Base-by-base conservation (phyloP, 164 flowering plant genomes). In the Piper betle region DNA sequence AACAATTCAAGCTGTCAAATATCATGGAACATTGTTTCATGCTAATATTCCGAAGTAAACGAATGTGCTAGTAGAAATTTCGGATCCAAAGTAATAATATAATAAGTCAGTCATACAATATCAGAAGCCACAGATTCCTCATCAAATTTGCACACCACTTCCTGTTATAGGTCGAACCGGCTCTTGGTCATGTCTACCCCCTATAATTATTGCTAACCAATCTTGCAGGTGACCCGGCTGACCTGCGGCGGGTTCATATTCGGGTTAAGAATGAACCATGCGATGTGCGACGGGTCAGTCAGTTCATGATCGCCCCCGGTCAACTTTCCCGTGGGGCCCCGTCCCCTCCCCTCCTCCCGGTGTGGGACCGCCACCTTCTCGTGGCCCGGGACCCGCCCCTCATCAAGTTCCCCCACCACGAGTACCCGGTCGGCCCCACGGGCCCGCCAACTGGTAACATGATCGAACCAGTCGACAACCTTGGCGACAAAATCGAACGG, bases 161-260 rank as follows among this genome's bases (percentile, higher is more conserved):
- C 33, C 33, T 2, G 33, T 25, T 25, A 25, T 25, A 25, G 33
- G 33, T 25, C 33, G 2, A 25, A 25, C 33, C 33, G 33, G 33
- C 33, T 25, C 46, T 42, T 2, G 46, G 11, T 42, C 46, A 42
- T 25, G 1, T 25, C 33, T 25, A 25, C 33, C 33, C 33, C 33
- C 1, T 25, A 25, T 25, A 25, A 25, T 25, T 25, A 1, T 25
- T 25, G 33, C 33, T 25, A 25, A 25, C 33, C 33, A 25, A 25
- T 52, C 0, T 20, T 55, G 54, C 70, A 81, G 91, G 84, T 82
- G 52, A 85, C 87, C 20, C 73, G 80, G 4, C 57, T 79, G 4
- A 52, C 18, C 7, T 79, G 82, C 42, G 82, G 82, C 4, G 82
- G 80, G 5, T 73, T 77, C 68, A 60, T 69, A 25, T 60, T 74